These are phyloP conservation scores for Lepraria neglecta DNA, from an alignment of 495 filamentous ascomycete species.

Conservation along the genomic window DNA sequence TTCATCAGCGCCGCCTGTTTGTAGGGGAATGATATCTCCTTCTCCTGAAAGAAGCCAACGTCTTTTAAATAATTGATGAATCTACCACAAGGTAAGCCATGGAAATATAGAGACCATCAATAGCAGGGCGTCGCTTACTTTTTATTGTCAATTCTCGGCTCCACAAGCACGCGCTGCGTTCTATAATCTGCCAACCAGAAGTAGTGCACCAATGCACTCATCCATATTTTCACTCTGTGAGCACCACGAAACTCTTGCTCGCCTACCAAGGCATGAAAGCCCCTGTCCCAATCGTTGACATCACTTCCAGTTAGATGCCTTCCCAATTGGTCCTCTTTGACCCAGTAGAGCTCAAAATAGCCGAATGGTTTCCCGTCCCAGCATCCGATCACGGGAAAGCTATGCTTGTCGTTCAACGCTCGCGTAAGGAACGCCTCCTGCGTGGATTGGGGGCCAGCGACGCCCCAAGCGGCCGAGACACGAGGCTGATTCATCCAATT, in stretches of 20 bases:
- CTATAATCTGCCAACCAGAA: slow-evolving; percentile 72
- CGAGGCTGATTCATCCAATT: slow-evolving; percentile 87
- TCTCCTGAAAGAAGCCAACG: slow-evolving; percentile 81
- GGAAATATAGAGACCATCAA: neutral
- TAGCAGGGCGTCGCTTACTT: slow-evolving; percentile 53
- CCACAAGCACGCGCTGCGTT: slow-evolving; percentile 74
- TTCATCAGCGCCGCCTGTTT: slow-evolving; percentile 88
- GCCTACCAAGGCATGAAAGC: slow-evolving; percentile 80
- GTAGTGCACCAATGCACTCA: slow-evolving; percentile 79
- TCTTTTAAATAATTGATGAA: slow-evolving; percentile 70
- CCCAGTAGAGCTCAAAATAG: slow-evolving; percentile 98
- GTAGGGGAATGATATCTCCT: slow-evolving; percentile 81
- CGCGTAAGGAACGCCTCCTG: slow-evolving; percentile 65
- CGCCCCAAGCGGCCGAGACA: slow-evolving; percentile 76
- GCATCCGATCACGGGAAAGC: slow-evolving; percentile 84
- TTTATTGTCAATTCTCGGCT: slow-evolving; percentile 86
- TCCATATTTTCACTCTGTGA: slow-evolving; percentile 69
- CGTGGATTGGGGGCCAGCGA: slow-evolving; percentile 51
- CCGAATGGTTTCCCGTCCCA: slow-evolving; percentile 96
- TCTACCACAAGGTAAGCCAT: slow-evolving; percentile 39
- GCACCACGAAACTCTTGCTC: slow-evolving; percentile 85
- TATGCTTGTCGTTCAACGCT: slow-evolving; percentile 61
- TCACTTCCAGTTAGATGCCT: slow-evolving; percentile 51
- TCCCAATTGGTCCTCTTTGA: slow-evolving; percentile 81
- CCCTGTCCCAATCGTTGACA: slow-evolving; percentile 76